phyloP scores from a whole-genome alignment of 345 rosid genomes.

The Brassica nigra region DNA sequence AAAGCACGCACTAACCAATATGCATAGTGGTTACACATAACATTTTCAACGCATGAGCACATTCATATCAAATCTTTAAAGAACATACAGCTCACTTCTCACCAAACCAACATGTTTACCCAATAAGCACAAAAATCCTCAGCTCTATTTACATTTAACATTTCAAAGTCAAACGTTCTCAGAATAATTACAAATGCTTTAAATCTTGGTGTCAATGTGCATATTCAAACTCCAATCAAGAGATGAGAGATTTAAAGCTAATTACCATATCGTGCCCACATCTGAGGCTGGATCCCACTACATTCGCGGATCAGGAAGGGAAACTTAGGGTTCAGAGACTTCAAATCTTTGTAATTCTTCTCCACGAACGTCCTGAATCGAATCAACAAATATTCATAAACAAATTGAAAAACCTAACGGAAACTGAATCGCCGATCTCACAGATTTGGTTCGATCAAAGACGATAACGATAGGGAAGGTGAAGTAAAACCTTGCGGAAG shows the following conservation, averaged over 20 bases:
- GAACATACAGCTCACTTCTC: not conserved
- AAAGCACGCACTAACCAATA: not conserved
- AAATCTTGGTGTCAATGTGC: not conserved
- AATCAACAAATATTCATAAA: not conserved
- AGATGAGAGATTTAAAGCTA: not conserved
- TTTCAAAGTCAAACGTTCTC: not conserved
- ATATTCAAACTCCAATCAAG: not conserved
- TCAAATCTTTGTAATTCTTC: constrained; percentile 82
- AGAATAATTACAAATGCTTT: not conserved
- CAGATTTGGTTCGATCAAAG: not conserved
- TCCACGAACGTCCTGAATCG: constrained; percentile 66
- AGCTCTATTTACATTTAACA: not conserved
- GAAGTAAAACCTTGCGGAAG: constrained; percentile 56
- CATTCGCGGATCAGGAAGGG: constrained; percentile 89
- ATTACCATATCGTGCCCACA: constrained; percentile 98
- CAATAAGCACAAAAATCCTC: not conserved
- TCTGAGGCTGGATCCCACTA: constrained; percentile 76
- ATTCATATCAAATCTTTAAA: not conserved
- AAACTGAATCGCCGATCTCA: constrained; percentile 20
- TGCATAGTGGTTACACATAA: not conserved
- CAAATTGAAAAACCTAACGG: not conserved
- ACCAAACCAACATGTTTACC: not conserved
- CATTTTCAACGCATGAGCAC: not conserved
- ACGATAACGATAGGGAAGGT: not conserved
- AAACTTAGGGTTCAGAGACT: constrained; percentile 84